Evolutionary conservation across 2,329 filamentous ascomycete species (phyloP).

Genomic region (Epichloe bromicola): DNA sequence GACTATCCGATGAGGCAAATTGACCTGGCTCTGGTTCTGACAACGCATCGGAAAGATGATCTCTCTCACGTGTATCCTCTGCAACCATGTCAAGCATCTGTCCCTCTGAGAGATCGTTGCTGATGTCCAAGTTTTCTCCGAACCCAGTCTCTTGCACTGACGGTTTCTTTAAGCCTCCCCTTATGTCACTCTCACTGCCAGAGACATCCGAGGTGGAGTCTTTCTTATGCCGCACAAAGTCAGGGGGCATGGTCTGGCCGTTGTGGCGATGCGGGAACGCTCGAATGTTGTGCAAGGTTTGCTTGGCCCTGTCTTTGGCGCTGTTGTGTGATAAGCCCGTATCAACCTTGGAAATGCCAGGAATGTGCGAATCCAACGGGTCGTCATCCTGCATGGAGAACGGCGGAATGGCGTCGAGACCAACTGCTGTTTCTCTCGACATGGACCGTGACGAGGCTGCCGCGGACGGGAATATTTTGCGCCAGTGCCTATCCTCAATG

Average conservation of each 20-base stretch:
- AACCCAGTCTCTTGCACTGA: slow-evolving; percentile 18
- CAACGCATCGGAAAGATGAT: slow-evolving; percentile 17
- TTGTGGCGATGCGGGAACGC: slow-evolving; percentile 42
- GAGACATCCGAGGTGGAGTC: slow-evolving; percentile 47
- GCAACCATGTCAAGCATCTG: slow-evolving; percentile 50
- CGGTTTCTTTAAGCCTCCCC: slow-evolving; percentile 18
- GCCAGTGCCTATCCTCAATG: slow-evolving; percentile 68
- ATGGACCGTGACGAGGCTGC: slow-evolving; percentile 17
- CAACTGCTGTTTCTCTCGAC: slow-evolving; percentile 19
- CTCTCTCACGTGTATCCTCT: slow-evolving; percentile 34
- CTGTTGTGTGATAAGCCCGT: slow-evolving; percentile 35
- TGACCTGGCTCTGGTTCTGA: slow-evolving; percentile 16
- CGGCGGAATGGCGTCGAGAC: slow-evolving; percentile 12
- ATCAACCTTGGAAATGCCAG: slow-evolving; percentile 17
- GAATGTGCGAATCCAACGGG: slow-evolving; percentile 10
- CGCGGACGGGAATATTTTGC: slow-evolving; percentile 50
- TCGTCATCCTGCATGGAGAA: slow-evolving; percentile 15
- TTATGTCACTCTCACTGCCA: slow-evolving; percentile 37
- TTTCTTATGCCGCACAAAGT: slow-evolving; percentile 36
- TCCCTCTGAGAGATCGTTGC: slow-evolving; percentile 42
- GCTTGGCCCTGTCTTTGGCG: slow-evolving; percentile 45
- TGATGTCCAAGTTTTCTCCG: slow-evolving; percentile 34
- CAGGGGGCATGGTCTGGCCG: slow-evolving; percentile 32
- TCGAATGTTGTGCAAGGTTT: slow-evolving; percentile 44
- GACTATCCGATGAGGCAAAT: slow-evolving; percentile 17